Evolutionary conservation across 306 rosid species (phyloP).

Genomic region (Ziziphus jujuba): DNA sequence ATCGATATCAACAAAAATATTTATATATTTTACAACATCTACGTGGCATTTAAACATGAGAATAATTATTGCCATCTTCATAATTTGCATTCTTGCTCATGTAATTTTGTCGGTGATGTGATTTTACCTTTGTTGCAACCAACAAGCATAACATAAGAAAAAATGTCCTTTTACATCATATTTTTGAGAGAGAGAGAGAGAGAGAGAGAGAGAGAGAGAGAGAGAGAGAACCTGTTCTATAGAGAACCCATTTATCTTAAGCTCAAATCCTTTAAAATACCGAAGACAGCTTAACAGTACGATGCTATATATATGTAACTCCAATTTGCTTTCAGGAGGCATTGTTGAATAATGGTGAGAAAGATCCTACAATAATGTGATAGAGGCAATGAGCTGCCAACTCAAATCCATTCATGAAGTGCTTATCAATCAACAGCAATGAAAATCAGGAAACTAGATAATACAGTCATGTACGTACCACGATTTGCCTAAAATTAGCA

Average conservation of each 20-base stretch:
- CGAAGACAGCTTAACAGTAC: slow-evolving; percentile 62
- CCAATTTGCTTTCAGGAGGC: slow-evolving; percentile 70
- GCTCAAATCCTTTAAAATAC: slow-evolving; percentile 33
- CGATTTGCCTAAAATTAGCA: slow-evolving; percentile 36
- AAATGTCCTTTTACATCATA: neutral
- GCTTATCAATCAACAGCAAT: slow-evolving; percentile 18
- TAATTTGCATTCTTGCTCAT: neutral
- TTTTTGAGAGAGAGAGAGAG: neutral
- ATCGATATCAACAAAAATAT: neutral
- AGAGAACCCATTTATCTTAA: slow-evolving; percentile 46
- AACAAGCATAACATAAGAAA: neutral
- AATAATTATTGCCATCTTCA: neutral
- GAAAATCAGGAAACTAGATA: slow-evolving; percentile 21
- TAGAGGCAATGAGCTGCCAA: slow-evolving; percentile 33
- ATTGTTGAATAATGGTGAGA: slow-evolving; percentile 59
- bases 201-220: slow-evolving; percentile 7
- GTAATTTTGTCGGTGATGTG: neutral
- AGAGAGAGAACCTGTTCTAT: slow-evolving; percentile 63
- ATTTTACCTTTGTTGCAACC: neutral
- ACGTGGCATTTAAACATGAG: neutral
- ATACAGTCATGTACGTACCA: slow-evolving; percentile 48
- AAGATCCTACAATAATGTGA: slow-evolving; percentile 60
- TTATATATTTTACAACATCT: neutral
- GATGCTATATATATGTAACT: slow-evolving; percentile 65
- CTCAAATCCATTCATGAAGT: slow-evolving; percentile 22